Conservation (phyloP, 495 filamentous ascomycete species). For the Podospora appendiculata region DNA sequence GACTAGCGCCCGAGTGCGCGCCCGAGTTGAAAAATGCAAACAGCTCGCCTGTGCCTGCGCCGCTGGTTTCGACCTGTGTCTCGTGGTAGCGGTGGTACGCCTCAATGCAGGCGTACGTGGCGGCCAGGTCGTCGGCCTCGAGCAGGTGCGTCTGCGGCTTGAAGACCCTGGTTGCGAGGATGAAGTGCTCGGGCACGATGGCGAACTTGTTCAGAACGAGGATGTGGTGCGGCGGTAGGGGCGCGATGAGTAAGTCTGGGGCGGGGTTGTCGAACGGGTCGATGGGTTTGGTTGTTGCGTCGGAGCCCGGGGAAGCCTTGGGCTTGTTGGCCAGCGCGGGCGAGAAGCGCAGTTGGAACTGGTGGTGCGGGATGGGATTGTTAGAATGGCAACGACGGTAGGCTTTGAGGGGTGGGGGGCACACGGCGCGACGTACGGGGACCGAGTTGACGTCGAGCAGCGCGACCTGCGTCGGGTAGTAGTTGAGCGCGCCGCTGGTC, state of each 20-base stretch:
- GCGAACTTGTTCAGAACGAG: constrained; percentile 80
- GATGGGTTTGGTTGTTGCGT: constrained; percentile 10
- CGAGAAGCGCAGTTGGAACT: constrained; percentile 73
- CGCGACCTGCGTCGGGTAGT: constrained; percentile 52
- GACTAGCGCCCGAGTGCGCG: constrained; percentile 65
- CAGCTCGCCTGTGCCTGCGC: constrained; percentile 29
- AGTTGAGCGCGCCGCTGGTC: constrained; percentile 45
- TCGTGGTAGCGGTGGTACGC: constrained; percentile 39
- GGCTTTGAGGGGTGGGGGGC: not conserved
- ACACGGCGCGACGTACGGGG: constrained; percentile 30
- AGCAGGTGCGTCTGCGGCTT: constrained; percentile 62
- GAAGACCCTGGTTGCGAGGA: constrained; percentile 61
- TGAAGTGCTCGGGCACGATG: constrained; percentile 71
- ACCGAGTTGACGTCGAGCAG: constrained; percentile 46
- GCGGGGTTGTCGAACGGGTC: constrained; percentile 69
- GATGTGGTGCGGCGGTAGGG: constrained; percentile 49
- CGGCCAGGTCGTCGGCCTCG: constrained; percentile 56
- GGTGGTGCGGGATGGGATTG: not conserved
- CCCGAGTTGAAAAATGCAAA: constrained; percentile 86
- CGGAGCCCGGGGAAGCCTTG: constrained; percentile 20
- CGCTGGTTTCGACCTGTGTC: constrained; percentile 19
- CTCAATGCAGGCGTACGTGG: constrained; percentile 56
- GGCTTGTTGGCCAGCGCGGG: constrained; percentile 71
- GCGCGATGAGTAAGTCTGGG: constrained; percentile 52
- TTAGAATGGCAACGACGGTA: not conserved